Conservation (phyloP, 2,329 filamentous ascomycete species). For the Venturia carpophila region DNA sequence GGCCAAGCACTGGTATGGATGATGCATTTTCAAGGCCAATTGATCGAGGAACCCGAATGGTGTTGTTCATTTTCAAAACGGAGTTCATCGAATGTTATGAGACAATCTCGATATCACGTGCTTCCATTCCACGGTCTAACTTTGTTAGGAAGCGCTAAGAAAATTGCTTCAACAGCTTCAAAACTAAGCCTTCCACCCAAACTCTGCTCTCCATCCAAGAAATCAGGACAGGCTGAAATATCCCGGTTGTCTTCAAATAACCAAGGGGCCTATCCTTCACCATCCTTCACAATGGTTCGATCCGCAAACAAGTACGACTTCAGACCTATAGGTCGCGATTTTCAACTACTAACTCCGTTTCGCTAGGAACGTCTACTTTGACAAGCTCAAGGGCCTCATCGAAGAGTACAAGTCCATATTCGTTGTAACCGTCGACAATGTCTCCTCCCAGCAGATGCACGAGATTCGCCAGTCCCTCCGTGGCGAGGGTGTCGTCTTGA, state of each 20-base stretch:
- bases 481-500: slow-evolving; percentile 73
- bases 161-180: not conserved
- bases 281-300: slow-evolving; percentile 19
- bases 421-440: slow-evolving; percentile 82
- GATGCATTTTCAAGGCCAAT: slow-evolving; percentile 25
- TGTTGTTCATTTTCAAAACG: not conserved
- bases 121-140: not conserved
- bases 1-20: slow-evolving; percentile 37
- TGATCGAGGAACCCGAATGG: slow-evolving; percentile 1
- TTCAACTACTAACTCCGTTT: slow-evolving; percentile 23
- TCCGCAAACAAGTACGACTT: slow-evolving; percentile 95
- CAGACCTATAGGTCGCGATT: slow-evolving; percentile 35
- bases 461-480: slow-evolving; percentile 93
- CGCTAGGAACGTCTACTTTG: slow-evolving; percentile 97
- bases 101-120: not conserved
- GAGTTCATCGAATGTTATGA: not conserved
- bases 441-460: slow-evolving; percentile 99
- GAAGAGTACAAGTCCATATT: slow-evolving; percentile 97
- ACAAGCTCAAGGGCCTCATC: slow-evolving; percentile 97
- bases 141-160: not conserved
- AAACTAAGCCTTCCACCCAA: not conserved
- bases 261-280: slow-evolving; percentile 18
- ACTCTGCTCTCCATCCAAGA: not conserved
- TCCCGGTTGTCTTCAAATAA: slow-evolving; percentile 52
- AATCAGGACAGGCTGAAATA: slow-evolving; percentile 70